Conservation (phyloP, 805 yeast genomes). For the Suhomyces pyralidae region DNA sequence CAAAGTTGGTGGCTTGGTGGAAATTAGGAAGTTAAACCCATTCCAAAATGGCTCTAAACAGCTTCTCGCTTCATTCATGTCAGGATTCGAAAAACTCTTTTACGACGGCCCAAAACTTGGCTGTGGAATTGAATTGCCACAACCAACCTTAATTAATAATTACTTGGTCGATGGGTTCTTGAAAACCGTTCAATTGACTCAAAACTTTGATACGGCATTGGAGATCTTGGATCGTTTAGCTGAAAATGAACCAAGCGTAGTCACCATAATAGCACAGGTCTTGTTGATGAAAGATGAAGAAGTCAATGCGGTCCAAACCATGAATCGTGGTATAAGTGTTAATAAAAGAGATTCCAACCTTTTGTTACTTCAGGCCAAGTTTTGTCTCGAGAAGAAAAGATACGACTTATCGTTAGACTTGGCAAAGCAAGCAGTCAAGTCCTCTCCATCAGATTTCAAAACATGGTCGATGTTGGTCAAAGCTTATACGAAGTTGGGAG, state of each 20-base stretch:
- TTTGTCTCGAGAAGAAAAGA: conserved; percentile 50
- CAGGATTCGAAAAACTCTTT: conserved; percentile 65
- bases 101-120: conserved; percentile 67
- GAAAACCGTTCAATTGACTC: conserved; percentile 61
- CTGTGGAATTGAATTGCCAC: conserved; percentile 61
- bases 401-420: conserved; percentile 56
- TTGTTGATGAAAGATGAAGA: conserved; percentile 56
- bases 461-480: conserved; percentile 70
- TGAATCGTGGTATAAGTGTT: conserved; percentile 48
- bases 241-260: conserved; percentile 53
- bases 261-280: conserved; percentile 53
- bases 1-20: conserved; percentile 62
- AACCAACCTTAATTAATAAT: conserved; percentile 61
- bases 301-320: conserved; percentile 50
- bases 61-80: conserved; percentile 47
- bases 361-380: conserved; percentile 55
- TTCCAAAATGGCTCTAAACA: conserved; percentile 48
- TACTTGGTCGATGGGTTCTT: conserved; percentile 74
- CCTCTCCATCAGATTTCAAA: conserved; percentile 71
- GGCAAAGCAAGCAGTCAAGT: conserved; percentile 63
- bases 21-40: conserved; percentile 81
- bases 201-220: conserved; percentile 58
- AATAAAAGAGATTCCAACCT: conserved; percentile 56
- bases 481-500: conserved; percentile 59
- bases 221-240: conserved; percentile 54